Conservation (phyloP, 345 rosid genomes). For the Brassica cretica region DNA sequence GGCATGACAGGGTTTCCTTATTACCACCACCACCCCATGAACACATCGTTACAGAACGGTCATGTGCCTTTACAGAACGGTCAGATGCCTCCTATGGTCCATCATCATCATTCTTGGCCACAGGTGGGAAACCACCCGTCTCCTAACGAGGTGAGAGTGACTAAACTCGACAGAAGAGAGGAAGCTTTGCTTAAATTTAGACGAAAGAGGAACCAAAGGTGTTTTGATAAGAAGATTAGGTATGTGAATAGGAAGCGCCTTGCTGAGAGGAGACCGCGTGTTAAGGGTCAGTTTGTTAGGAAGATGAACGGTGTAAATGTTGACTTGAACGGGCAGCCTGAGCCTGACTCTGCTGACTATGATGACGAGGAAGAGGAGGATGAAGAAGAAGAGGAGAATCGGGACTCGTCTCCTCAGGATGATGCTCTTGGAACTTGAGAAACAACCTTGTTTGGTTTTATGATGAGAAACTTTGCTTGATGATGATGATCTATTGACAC, state of each 20-base stretch:
- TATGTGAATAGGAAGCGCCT: slow-evolving; percentile 87
- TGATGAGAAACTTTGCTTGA: neutral
- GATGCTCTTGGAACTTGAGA: slow-evolving; percentile 48
- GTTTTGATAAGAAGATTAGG: slow-evolving; percentile 94
- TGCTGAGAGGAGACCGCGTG: slow-evolving; percentile 98
- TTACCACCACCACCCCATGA: slow-evolving; percentile 63
- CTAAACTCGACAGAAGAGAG: slow-evolving; percentile 78
- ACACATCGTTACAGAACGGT: slow-evolving; percentile 59
- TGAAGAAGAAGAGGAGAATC: slow-evolving; percentile 54
- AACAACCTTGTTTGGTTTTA: slow-evolving; percentile 6
- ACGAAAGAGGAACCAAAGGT: slow-evolving; percentile 90
- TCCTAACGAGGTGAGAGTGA: slow-evolving; percentile 53
- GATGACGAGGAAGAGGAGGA: slow-evolving; percentile 77
- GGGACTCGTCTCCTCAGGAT: slow-evolving; percentile 66
- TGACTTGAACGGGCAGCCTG: slow-evolving; percentile 83
- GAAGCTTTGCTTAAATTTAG: slow-evolving; percentile 89
- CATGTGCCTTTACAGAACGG: slow-evolving; percentile 61
- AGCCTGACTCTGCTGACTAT: slow-evolving; percentile 49
- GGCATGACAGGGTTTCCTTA: slow-evolving; percentile 62
- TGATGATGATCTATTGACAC: slow-evolving; percentile 1
- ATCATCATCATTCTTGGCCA: slow-evolving; percentile 65
- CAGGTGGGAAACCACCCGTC: slow-evolving; percentile 50
- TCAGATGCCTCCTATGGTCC: slow-evolving; percentile 58
- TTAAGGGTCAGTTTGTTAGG: slow-evolving; percentile 95
- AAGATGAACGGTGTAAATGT: slow-evolving; percentile 77